Conservation (phyloP, 108 stramenopile genomes). For the Pseudonitzschia multiseries region DNA sequence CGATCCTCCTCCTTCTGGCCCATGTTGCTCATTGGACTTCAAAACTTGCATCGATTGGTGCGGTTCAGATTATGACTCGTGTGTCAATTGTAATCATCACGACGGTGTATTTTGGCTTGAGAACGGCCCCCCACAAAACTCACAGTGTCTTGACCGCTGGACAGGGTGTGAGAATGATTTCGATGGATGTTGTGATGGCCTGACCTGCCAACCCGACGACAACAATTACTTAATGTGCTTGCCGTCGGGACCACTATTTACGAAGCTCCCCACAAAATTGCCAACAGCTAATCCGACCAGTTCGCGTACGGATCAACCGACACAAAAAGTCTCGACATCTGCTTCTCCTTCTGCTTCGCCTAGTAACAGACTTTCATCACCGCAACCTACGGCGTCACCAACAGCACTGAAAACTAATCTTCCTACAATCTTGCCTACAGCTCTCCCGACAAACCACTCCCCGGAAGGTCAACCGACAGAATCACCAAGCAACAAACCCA, state of each 20-base stretch:
- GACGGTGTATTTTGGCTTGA: neutral
- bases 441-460: too few relatives aligned
- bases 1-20: neutral
- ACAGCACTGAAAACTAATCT: too few relatives aligned
- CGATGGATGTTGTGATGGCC: neutral
- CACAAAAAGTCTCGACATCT: too few relatives aligned
- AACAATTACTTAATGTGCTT: neutral
- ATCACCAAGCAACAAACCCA: too few relatives aligned
- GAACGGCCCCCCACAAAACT: neutral
- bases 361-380: too few relatives aligned
- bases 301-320: too few relatives aligned
- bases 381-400: too few relatives aligned
- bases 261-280: neutral
- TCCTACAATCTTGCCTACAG: too few relatives aligned
- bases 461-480: too few relatives aligned
- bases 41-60: neutral
- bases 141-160: neutral
- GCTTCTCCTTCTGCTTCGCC: too few relatives aligned
- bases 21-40: neutral
- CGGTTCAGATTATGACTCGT: neutral
- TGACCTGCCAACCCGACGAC: neutral
- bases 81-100: neutral
- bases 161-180: neutral
- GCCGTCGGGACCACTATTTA: neutral
- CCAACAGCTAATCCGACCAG: too few relatives aligned